A percentile compares a stretch with the other conserved stretches of the same genome.
These are phyloP conservation scores for Aspergillus pseudoterreus DNA, from an alignment of 2,329 filamentous ascomycete genomes.

Conservation along the genomic window DNA sequence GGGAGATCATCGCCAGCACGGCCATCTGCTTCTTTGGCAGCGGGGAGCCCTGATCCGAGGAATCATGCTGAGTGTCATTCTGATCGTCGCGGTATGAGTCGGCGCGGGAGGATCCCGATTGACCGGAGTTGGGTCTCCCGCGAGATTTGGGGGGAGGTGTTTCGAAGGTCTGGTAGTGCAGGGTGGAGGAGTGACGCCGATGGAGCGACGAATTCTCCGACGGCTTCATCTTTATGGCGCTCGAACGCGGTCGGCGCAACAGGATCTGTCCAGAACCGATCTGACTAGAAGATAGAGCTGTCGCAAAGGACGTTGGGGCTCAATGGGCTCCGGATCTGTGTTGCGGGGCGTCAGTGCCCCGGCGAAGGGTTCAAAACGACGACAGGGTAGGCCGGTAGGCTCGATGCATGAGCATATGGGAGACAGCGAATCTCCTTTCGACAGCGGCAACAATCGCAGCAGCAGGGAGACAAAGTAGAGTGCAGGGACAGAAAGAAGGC, in stretches of 20 bases:
- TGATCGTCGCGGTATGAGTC: slow-evolving; percentile 20
- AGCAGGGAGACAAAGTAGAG: neutral
- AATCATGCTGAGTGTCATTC: slow-evolving; percentile 21
- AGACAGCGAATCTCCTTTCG: too few relatives aligned
- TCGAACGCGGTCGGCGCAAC: too few relatives aligned
- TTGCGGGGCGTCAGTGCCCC: neutral
- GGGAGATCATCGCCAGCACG: slow-evolving; percentile 79
- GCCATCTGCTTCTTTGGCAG: slow-evolving; percentile 78
- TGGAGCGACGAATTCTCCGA: slow-evolving; percentile 28
- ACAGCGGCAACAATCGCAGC: too few relatives aligned
- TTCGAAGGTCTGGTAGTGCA: slow-evolving; percentile 48
- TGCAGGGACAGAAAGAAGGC: neutral
- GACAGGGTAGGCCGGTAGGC: neutral
- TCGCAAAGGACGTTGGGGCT: neutral
- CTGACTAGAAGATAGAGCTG: neutral
- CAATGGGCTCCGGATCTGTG: neutral
- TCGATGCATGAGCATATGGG: too few relatives aligned
- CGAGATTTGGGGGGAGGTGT: slow-evolving; percentile 46
- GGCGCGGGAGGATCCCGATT: slow-evolving; percentile 37
- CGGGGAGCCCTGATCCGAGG: slow-evolving; percentile 54
- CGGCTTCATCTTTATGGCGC: slow-evolving; percentile 21
- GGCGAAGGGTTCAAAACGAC: neutral
- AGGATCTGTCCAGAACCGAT: too few relatives aligned
- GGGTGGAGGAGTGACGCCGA: slow-evolving; percentile 41
- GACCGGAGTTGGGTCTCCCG: slow-evolving; percentile 42